Conservation (phyloP, 352 stramenopile genomes). For the Phytophthora constricta region DNA sequence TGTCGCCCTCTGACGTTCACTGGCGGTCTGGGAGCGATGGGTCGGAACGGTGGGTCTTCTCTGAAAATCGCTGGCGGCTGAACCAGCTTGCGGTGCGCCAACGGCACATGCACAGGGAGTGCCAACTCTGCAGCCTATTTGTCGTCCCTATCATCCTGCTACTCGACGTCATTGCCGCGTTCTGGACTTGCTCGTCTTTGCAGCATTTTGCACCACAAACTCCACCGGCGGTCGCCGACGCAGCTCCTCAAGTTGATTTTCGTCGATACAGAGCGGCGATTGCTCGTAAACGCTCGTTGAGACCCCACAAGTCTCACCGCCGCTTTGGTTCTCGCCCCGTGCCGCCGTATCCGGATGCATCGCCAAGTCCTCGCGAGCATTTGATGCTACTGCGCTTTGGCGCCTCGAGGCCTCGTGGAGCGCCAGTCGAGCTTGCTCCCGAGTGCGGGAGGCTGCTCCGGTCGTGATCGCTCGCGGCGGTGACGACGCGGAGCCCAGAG, state of each 20-base stretch:
- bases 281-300: slow-evolving; percentile 24
- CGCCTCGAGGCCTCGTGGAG: slow-evolving; percentile 1
- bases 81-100: slow-evolving; percentile 72
- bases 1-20: background rate
- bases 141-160: background rate
- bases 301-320: background rate
- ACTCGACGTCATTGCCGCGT: slow-evolving; percentile 14
- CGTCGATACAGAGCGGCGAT: slow-evolving; percentile 47
- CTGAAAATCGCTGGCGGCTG: slow-evolving; percentile 54
- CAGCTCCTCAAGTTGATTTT: slow-evolving; percentile 36
- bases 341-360: slow-evolving; percentile 1
- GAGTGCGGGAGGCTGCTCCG: slow-evolving; percentile 10
- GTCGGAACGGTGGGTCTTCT: slow-evolving; percentile 46
- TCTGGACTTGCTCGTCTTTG: slow-evolving; percentile 32
- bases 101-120: slow-evolving; percentile 66
- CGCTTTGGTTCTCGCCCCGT: background rate
- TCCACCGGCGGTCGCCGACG: slow-evolving; percentile 45
- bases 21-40: slow-evolving; percentile 22
- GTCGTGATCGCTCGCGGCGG: slow-evolving; percentile 7
- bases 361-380: background rate
- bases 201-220: slow-evolving; percentile 49
- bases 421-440: slow-evolving; percentile 17
- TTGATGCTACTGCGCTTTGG: too few relatives aligned
- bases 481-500: background rate
- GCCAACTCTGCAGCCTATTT: slow-evolving; percentile 58